These are phyloP conservation scores for Starmerella powellii DNA, from an alignment of 805 yeast genomes.

Conservation along the genomic window DNA sequence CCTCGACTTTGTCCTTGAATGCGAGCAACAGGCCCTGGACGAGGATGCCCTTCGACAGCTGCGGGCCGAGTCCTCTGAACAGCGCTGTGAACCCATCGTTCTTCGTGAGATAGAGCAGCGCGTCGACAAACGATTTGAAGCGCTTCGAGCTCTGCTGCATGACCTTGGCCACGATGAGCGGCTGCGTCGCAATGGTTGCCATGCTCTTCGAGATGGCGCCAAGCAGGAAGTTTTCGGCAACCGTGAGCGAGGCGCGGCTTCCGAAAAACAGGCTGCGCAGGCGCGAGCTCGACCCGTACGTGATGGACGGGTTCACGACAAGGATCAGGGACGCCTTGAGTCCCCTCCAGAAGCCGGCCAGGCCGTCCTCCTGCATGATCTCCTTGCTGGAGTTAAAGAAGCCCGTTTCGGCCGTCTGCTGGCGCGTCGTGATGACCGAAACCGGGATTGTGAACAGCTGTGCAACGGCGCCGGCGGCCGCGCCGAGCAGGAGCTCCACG, in stretches of 20 bases:
- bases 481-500: constrained; percentile 62
- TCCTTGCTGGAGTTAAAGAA: constrained; percentile 38
- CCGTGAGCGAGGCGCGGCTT: constrained; percentile 35
- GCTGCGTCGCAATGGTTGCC: constrained; percentile 74
- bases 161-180: constrained; percentile 72
- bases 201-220: constrained; percentile 73
- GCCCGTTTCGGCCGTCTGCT: constrained; percentile 32
- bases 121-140: constrained; percentile 50
- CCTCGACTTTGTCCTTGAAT: constrained; percentile 56
- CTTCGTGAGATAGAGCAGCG: constrained; percentile 45
- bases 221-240: constrained; percentile 52
- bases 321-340: constrained; percentile 66
- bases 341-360: constrained; percentile 70
- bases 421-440: constrained; percentile 55
- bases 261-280: constrained; percentile 42
- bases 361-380: constrained; percentile 51
- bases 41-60: constrained; percentile 63
- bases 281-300: constrained; percentile 69
- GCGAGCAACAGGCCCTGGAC: constrained; percentile 77
- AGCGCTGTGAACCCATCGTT: constrained; percentile 54
- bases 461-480: constrained; percentile 70
- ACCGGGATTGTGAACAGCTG: constrained; percentile 76
- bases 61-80: constrained; percentile 75
- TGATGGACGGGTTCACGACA: constrained; percentile 74
- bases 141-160: constrained; percentile 45